phyloP scores from a whole-genome alignment of 192 early-diverging fungal species.

The Rhizophagus clarus region DNA sequence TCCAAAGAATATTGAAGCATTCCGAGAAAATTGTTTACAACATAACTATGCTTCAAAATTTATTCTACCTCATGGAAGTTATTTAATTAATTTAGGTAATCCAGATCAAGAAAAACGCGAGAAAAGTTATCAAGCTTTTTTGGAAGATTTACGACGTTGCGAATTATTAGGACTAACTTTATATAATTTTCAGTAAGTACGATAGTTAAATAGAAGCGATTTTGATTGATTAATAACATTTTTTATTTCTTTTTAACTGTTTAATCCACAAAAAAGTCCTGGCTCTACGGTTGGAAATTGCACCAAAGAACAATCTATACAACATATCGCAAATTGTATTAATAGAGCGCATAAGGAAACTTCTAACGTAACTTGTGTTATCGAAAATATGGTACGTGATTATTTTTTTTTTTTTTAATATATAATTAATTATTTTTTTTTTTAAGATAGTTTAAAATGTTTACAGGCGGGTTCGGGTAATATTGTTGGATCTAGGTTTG shows the following conservation, averaged over 20 bases:
- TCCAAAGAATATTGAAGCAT: slow-evolving; percentile 31
- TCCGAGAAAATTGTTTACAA: slow-evolving; percentile 31
- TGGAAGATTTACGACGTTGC: slow-evolving; percentile 56
- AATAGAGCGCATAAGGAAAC: slow-evolving; percentile 48
- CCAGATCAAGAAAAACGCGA: slow-evolving; percentile 45
- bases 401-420: neutral
- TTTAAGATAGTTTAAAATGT: neutral
- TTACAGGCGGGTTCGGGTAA: slow-evolving; percentile 48
- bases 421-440: neutral
- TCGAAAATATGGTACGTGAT: slow-evolving; percentile 54
- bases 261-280: slow-evolving; percentile 25
- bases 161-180: slow-evolving; percentile 49
- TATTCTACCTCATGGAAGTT: slow-evolving; percentile 56
- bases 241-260: slow-evolving; percentile 1
- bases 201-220: neutral
- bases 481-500: slow-evolving; percentile 49
- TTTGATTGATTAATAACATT: neutral
- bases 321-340: slow-evolving; percentile 47
- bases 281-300: slow-evolving; percentile 44
- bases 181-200: slow-evolving; percentile 57
- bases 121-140: slow-evolving; percentile 48
- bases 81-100: slow-evolving; percentile 58
- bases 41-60: slow-evolving; percentile 32
- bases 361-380: slow-evolving; percentile 41
- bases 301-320: slow-evolving; percentile 39